These are phyloP conservation scores for Leishmania turanica DNA, from an alignment of 208 protist species.

Conservation along the genomic window DNA sequence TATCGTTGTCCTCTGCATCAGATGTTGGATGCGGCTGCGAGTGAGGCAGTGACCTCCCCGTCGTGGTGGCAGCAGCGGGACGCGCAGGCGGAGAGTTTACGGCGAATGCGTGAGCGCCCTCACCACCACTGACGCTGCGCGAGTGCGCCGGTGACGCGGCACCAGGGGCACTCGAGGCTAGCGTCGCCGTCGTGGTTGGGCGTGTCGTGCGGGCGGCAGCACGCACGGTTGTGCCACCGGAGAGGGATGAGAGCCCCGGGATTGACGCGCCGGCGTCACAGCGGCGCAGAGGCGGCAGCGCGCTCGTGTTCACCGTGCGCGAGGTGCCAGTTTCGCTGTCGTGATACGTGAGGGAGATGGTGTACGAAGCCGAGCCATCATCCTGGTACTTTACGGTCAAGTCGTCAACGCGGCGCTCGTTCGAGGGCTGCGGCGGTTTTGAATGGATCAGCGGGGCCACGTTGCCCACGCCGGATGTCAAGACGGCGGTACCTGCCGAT, in stretches of 20 bases:
- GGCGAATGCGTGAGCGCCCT: neutral
- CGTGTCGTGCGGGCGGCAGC: neutral
- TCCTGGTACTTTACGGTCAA: slow-evolving; percentile 54
- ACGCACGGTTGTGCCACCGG: neutral
- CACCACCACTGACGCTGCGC: neutral
- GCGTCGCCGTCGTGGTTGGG: neutral
- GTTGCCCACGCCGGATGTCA: neutral
- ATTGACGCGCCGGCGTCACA: slow-evolving; percentile 7
- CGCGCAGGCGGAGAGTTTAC: neutral
- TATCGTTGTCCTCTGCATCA: neutral
- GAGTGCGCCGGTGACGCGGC: neutral
- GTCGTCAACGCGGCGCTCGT: slow-evolving; percentile 66
- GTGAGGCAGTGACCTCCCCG: neutral
- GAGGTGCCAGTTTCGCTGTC: slow-evolving; percentile 45
- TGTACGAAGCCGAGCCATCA: slow-evolving; percentile 40
- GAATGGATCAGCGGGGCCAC: neutral
- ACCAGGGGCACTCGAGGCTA: neutral
- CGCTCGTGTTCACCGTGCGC: slow-evolving; percentile 55
- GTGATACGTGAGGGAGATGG: slow-evolving; percentile 70
- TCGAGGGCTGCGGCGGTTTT: slow-evolving; percentile 13
- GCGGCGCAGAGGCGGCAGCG: slow-evolving; percentile 44
- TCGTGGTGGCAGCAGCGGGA: neutral
- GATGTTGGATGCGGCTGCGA: neutral
- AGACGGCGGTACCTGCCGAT: neutral
- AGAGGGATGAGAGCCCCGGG: slow-evolving; percentile 15